Evolutionary conservation across 2,329 filamentous ascomycete species (phyloP), one percentile per base, ranked within the genome.

Genomic region (Monascus ruber): DNA sequence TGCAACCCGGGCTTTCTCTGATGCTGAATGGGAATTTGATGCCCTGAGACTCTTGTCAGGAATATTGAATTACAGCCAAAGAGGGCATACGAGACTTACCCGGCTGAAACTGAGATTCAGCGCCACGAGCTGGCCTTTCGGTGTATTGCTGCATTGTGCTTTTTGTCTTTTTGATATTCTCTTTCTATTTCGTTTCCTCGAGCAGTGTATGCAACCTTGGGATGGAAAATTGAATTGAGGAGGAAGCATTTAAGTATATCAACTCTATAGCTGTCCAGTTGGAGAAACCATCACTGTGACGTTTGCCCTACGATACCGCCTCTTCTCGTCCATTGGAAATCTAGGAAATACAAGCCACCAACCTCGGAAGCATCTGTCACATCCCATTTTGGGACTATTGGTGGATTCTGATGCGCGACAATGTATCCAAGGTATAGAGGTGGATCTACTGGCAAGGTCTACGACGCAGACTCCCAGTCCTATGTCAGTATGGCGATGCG

Each of bases 1-100:
- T 80, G 67, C 10, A 69, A 64, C 6, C 76, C 76, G 0, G 74
- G 74, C 24, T 64, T 62, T 32, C 65, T 50, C 49, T 77, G 70
- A 46, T 76, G 63, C 28, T 70, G 66, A 34, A 77, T 63, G 1
- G 70, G 70, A 7, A 71, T 58, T 44, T 68, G 54, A 49, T 74
- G 65, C 31, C 71, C 73, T 71, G 35, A 4, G 10, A 7, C 7
- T 34, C 24, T 42, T 35, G 8, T 36, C 6, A 38, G 24, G n/a
- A 6, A 33, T 17, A 28, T 11, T 8, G 40, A 17, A 34, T 26
- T 25, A 31, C 26, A 6, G 11, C 24, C 17, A 11, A 7, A 10
- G 1, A 6, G n/a, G 25, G 17, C 7, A 5, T 25, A 5, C 8
- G 24, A 26, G 6, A 35, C 42, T 42, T 49, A 59, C 59, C 59